These are phyloP conservation scores for Cicer chorassanicum DNA, from an alignment of 306 rosid species.

Conservation along the genomic window DNA sequence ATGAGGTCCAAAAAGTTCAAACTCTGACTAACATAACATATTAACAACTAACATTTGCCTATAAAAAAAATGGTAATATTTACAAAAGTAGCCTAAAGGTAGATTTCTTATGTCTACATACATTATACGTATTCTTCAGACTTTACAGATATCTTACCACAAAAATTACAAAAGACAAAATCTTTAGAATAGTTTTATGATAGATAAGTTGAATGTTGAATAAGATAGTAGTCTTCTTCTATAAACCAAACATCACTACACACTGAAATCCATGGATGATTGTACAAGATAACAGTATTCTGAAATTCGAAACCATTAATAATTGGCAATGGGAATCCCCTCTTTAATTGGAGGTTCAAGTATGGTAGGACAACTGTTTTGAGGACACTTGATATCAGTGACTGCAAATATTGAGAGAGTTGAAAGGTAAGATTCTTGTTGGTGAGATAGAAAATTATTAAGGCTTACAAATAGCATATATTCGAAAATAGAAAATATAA, in stretches of 20 bases:
- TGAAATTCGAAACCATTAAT: slow-evolving; percentile 58
- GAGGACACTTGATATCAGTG: slow-evolving; percentile 53
- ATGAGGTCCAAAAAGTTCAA: too few species aligned
- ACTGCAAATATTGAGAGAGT: slow-evolving; percentile 57
- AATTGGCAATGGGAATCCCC: slow-evolving; percentile 69
- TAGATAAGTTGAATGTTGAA: slow-evolving; percentile 32
- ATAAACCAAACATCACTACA: slow-evolving; percentile 57
- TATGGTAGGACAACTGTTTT: slow-evolving; percentile 60
- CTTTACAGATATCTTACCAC: slow-evolving; percentile 5
- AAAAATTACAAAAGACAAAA: slow-evolving; percentile 9
- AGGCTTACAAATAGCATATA: slow-evolving; percentile 8
- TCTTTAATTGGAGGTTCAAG: slow-evolving; percentile 54
- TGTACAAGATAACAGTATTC: slow-evolving; percentile 57
- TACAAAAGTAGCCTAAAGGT: not conserved
- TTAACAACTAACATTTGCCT: too few species aligned
- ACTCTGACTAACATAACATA: too few species aligned
- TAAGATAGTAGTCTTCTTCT: slow-evolving; percentile 38
- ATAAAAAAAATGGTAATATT: too few species aligned
- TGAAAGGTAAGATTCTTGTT: slow-evolving; percentile 11
- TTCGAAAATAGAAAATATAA: not conserved
- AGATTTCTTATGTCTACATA: not conserved
- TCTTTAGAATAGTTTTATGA: slow-evolving; percentile 20
- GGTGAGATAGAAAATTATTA: not conserved
- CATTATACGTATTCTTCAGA: not conserved
- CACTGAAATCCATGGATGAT: slow-evolving; percentile 58